Conservation (phyloP, 1,284 basidiomycete species). For the Leucocoprinus gongylophorus region DNA sequence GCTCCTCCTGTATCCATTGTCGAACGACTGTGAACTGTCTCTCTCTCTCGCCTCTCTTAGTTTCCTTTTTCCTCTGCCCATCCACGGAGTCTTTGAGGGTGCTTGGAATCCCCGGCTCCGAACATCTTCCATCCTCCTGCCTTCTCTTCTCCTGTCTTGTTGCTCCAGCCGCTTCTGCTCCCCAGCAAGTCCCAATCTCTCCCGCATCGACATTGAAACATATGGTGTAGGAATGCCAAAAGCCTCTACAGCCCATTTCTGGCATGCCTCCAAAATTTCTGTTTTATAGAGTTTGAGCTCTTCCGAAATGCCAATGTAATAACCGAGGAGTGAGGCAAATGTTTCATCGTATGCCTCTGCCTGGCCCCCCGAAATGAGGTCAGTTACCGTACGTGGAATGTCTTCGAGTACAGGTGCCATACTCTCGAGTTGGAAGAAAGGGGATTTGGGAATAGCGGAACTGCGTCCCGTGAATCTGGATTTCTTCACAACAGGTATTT, state of each 20-base stretch:
- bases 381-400: slow-evolving; percentile 29
- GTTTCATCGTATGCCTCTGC: slow-evolving; percentile 54
- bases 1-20: neutral
- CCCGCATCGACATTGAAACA: slow-evolving; percentile 15
- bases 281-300: slow-evolving; percentile 44
- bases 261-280: slow-evolving; percentile 55
- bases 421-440: neutral
- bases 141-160: neutral
- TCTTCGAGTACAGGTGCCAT: slow-evolving; percentile 20
- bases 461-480: neutral
- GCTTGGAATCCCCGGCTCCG: slow-evolving; percentile 8
- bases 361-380: slow-evolving; percentile 41
- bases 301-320: slow-evolving; percentile 53
- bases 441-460: slow-evolving; percentile 15
- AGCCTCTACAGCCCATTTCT: slow-evolving; percentile 52
- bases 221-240: slow-evolving; percentile 16
- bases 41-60: neutral
- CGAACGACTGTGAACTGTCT: neutral
- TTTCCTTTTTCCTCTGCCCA: neutral
- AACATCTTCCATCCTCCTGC: neutral
- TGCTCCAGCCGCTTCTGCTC: neutral
- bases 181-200: slow-evolving; percentile 15
- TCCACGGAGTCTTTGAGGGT: neutral
- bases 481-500: neutral
- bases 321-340: slow-evolving; percentile 70